Evolutionary conservation across 345 rosid genomes (phyloP).

Genomic region (Rhizophora mangle): DNA sequence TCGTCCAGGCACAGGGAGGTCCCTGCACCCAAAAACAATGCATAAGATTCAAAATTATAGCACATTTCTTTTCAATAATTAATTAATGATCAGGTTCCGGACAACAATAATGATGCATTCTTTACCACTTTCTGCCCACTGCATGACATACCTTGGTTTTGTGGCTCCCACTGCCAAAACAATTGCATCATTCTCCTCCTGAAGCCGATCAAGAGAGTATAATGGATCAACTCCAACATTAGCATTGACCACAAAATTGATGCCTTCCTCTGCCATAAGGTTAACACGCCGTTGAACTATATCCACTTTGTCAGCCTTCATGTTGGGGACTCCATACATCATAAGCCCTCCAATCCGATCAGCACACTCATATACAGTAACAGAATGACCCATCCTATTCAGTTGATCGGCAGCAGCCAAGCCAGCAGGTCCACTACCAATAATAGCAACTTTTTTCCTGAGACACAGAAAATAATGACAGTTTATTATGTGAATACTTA

Average conservation of each 20-base stretch:
- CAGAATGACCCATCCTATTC: slow-evolving; percentile 89
- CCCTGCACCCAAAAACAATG: slow-evolving; percentile 51
- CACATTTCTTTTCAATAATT: no score
- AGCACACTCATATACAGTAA: slow-evolving; percentile 93
- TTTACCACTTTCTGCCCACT: background rate
- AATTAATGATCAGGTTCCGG: no score
- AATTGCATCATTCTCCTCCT: slow-evolving; percentile 77
- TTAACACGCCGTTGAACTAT: slow-evolving; percentile 89
- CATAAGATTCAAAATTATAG: background rate
- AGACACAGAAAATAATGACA: slow-evolving; percentile 12
- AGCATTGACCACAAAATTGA: slow-evolving; percentile 84
- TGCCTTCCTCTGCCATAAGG: slow-evolving; percentile 88
- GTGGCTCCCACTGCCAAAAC: slow-evolving; percentile 94
- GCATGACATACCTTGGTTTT: slow-evolving; percentile 68
- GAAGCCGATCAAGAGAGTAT: slow-evolving; percentile 68
- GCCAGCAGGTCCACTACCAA: slow-evolving; percentile 98
- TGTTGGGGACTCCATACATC: slow-evolving; percentile 99
- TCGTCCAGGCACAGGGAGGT: slow-evolving; percentile 92
- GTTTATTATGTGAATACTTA: background rate
- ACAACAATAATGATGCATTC: background rate
- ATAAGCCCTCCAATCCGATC: slow-evolving; percentile 98
- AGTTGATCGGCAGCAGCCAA: slow-evolving; percentile 99
- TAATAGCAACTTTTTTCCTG: slow-evolving; percentile 80
- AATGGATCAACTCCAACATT: slow-evolving; percentile 76
- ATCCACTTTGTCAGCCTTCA: slow-evolving; percentile 93